A percentile compares a stretch with the other conserved stretches of the same genome.
Evolutionary conservation across 2,329 filamentous ascomycete genomes (phyloP).

Genomic region (Byssothecium circinans): DNA sequence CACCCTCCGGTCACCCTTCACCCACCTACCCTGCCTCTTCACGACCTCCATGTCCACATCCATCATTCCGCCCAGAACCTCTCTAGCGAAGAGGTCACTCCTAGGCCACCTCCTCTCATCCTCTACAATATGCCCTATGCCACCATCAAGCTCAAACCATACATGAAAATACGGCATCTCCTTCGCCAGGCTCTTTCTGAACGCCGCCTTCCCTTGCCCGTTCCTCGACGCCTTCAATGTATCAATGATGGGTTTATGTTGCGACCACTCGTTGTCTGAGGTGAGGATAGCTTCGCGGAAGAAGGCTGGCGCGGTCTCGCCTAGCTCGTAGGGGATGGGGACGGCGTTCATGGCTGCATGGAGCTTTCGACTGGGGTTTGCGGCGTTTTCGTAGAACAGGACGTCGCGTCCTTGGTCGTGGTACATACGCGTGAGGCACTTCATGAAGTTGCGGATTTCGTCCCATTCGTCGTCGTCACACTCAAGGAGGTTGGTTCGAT

Average conservation of each 20-base stretch:
- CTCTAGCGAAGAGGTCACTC: constrained; percentile 89
- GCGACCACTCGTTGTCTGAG: constrained; percentile 89
- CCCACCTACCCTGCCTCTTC: constrained; percentile 89
- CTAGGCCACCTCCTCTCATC: constrained; percentile 81
- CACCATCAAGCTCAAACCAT: constrained; percentile 92
- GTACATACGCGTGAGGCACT: constrained; percentile 89
- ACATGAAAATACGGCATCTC: constrained; percentile 98
- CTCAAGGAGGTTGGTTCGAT: constrained; percentile 87
- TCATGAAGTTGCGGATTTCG: constrained; percentile 99
- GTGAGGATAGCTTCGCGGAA: constrained; percentile 92
- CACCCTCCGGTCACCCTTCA: constrained; percentile 65
- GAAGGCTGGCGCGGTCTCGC: constrained; percentile 88
- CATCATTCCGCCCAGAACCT: constrained; percentile 90
- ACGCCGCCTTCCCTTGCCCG: constrained; percentile 77
- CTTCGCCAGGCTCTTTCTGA: constrained; percentile 79
- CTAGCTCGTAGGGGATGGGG: constrained; percentile 87
- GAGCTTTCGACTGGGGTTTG: constrained; percentile 71
- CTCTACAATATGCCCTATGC: constrained; percentile 89
- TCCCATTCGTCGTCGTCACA: constrained; percentile 99
- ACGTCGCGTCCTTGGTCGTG: constrained; percentile 90
- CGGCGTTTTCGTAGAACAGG: constrained; percentile 97
- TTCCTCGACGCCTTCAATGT: constrained; percentile 67
- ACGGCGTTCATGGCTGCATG: constrained; percentile 87
- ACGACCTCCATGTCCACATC: constrained; percentile 79
- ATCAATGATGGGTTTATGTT: constrained; percentile 93